These are phyloP conservation scores for Penicillium concentricum DNA, from an alignment of 2,329 filamentous ascomycete genomes.

Conservation along the genomic window DNA sequence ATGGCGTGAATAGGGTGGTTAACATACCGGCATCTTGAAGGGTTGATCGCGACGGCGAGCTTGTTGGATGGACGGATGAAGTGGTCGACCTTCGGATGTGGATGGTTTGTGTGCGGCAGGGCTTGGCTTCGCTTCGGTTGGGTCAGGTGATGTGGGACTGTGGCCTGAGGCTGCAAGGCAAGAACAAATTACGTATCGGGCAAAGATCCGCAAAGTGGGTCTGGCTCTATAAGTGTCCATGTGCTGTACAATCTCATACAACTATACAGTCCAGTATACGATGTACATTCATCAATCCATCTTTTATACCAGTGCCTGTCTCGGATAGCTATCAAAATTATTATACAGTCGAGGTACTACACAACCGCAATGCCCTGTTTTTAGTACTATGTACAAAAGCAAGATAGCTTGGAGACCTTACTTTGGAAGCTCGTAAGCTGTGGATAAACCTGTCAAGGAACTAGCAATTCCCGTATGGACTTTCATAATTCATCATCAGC, in stretches of 20 bases:
- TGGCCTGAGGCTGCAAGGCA: constrained; percentile 20
- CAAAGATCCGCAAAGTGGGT: not conserved
- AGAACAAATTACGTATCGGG: not conserved
- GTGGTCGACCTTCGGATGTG: constrained; percentile 36
- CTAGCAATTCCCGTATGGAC: not conserved
- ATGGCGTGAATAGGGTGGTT: constrained; percentile 3
- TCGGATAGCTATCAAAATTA: not conserved
- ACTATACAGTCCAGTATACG: not conserved
- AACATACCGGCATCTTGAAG: constrained; percentile 58
- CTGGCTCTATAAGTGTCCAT: not conserved
- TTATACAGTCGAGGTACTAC: too few relatives aligned
- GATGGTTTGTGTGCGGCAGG: constrained; percentile 43
- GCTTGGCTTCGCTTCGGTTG: constrained; percentile 41
- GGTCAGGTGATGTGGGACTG: constrained; percentile 33
- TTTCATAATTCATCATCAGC: not conserved
- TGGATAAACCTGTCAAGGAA: not conserved
- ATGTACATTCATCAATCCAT: too few relatives aligned
- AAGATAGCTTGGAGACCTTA: not conserved
- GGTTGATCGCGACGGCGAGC: constrained; percentile 43
- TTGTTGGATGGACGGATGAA: constrained; percentile 36
- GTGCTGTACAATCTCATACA: not conserved
- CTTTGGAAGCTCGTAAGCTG: not conserved
- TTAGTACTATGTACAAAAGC: not conserved
- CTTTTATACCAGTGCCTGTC: too few relatives aligned
- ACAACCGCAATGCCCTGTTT: not conserved